phyloP scores from a whole-genome alignment of 305 asterid genomes.

The Fraxinus platypoda region DNA sequence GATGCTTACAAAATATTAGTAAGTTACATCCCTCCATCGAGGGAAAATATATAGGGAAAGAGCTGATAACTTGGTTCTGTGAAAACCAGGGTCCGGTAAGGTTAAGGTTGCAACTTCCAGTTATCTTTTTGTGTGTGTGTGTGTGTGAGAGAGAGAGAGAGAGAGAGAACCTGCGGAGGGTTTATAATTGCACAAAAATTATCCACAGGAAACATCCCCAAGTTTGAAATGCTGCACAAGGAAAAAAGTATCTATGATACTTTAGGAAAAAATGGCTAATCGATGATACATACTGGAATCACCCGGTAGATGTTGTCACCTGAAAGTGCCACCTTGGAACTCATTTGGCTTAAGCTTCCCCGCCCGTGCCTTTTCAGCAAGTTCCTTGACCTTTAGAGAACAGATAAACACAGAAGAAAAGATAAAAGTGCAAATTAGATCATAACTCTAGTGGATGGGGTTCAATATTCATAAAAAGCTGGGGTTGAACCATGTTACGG shows the following conservation, averaged over 20 bases:
- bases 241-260: constrained; percentile 22
- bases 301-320: constrained; percentile 43
- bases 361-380: constrained; percentile 89
- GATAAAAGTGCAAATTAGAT: neutral
- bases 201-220: constrained; percentile 99
- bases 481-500: neutral
- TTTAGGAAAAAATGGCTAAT: neutral
- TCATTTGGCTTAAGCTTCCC: constrained; percentile 96
- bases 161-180: constrained; percentile 87
- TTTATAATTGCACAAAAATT: constrained; percentile 90
- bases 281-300: constrained; percentile 1
- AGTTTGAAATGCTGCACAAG: constrained; percentile 84
- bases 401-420: constrained; percentile 17
- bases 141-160: constrained; percentile 32
- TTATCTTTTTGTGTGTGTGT: neutral
- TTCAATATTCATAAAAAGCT: neutral
- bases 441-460: neutral
- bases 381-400: constrained; percentile 75
- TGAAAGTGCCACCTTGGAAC: constrained; percentile 98
- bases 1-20: neutral
- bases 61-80: neutral
- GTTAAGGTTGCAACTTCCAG: neutral
- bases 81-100: neutral
- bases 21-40: neutral
- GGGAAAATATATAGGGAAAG: neutral